Percentiles rank a stretch among this genome's conserved stretches.
Conservation (phyloP, 2,329 filamentous ascomycete species). For the Seiridium unicorne region DNA sequence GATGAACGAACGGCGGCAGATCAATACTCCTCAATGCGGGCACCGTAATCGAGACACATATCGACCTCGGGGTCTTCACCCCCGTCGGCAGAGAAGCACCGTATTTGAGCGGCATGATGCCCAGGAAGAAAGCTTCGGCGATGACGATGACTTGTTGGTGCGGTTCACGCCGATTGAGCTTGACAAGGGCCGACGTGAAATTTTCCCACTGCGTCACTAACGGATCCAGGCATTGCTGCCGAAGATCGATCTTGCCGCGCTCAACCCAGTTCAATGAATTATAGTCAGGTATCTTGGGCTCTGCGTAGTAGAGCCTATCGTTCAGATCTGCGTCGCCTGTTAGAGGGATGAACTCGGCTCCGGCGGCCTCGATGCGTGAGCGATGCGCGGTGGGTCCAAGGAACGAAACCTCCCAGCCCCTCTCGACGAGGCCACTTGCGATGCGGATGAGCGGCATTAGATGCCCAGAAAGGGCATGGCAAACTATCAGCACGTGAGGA, state of each 20-base stretch:
- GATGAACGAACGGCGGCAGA: conserved; percentile 31
- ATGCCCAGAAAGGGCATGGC: conserved; percentile 35
- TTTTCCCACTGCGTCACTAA: conserved; percentile 32
- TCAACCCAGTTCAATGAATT: conserved; percentile 21
- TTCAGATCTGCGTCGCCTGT: conserved; percentile 30
- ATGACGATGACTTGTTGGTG: conserved; percentile 23
- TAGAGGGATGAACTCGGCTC: conserved; percentile 31
- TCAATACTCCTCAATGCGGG: conserved; percentile 33
- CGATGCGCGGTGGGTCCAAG: conserved; percentile 33
- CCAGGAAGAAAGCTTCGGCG: conserved; percentile 32
- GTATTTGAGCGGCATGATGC: conserved; percentile 30
- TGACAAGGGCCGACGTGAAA: conserved; percentile 23
- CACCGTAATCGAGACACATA: conserved; percentile 35
- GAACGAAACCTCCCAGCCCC: conserved; percentile 31
- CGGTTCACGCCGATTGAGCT: conserved; percentile 18
- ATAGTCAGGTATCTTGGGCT: conserved; percentile 21
- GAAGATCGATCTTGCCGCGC: conserved; percentile 30
- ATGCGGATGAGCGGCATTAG: conserved; percentile 33
- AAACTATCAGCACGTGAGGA: conserved; percentile 23
- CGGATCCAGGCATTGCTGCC: conserved; percentile 28
- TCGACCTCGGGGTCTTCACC: conserved; percentile 17
- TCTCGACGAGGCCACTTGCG: conserved; percentile 25
- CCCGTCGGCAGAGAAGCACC: conserved; percentile 24
- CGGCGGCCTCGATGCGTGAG: conserved; percentile 29
- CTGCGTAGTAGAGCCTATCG: conserved; percentile 28